These are phyloP conservation scores for Venustampulla echinocandica DNA, from an alignment of 495 filamentous ascomycete genomes.

Conservation along the genomic window DNA sequence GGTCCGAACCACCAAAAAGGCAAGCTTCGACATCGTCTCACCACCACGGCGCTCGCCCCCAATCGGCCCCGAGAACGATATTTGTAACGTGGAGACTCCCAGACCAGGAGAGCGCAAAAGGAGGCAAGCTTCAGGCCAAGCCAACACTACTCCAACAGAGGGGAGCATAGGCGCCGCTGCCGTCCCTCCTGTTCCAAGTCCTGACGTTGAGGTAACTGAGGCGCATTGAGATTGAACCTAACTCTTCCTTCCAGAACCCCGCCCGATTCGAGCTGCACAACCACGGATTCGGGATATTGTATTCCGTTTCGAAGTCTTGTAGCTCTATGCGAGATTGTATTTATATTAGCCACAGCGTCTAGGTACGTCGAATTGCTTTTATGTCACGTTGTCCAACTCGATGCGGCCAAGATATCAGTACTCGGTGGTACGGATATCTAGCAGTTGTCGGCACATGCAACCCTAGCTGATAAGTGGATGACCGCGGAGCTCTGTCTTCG, in stretches of 20 bases:
- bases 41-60: neutral
- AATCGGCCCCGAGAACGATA: no score
- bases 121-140: neutral
- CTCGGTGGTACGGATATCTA: constrained; percentile 19
- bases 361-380: constrained; percentile 10
- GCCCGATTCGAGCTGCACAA: neutral
- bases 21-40: neutral
- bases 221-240: neutral
- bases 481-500: constrained; percentile 2
- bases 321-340: neutral
- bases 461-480: constrained; percentile 11
- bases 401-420: constrained; percentile 4
- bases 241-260: neutral
- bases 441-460: constrained; percentile 4
- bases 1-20: constrained; percentile 4
- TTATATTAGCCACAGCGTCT: constrained; percentile 5
- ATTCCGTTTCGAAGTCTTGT: constrained; percentile 1
- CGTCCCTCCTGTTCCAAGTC: no score
- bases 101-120: no score
- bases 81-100: no score
- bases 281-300: neutral
- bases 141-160: neutral
- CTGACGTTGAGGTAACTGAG: no score
- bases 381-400: neutral
- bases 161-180: neutral